Evolutionary conservation across 306 rosid species (phyloP).

Genomic region (Quercus agrifolia): DNA sequence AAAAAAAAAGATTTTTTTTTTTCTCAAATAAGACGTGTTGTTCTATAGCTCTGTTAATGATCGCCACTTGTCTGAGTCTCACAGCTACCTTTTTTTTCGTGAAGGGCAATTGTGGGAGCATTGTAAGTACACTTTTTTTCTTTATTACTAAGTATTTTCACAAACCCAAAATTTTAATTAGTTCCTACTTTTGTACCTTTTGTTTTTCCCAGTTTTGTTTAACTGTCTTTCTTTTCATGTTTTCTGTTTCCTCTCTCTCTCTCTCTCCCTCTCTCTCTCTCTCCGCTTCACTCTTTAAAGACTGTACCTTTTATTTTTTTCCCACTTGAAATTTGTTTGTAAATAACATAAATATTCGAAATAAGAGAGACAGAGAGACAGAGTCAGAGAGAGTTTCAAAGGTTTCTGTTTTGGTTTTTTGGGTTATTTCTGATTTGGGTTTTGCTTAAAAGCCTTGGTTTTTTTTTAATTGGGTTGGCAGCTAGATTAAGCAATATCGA

Average conservation of each 20-base stretch:
- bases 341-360: not conserved
- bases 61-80: too few relatives aligned
- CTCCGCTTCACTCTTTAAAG: not conserved
- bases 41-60: too few relatives aligned
- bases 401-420: not conserved
- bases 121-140: too few relatives aligned
- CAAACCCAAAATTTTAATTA: too few relatives aligned
- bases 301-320: conserved; percentile 7
- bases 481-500: conserved; percentile 13
- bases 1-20: too few relatives aligned
- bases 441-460: conserved; percentile 8
- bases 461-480: not conserved
- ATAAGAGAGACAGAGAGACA: not conserved
- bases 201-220: not conserved
- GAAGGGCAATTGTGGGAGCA: too few relatives aligned
- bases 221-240: not conserved
- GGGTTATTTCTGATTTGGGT: conserved; percentile 22
- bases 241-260: not conserved
- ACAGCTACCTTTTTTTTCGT: too few relatives aligned
- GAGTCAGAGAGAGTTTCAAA: not conserved
- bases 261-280: not conserved
- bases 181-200: too few relatives aligned
- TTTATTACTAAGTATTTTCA: too few relatives aligned
- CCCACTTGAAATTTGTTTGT: conserved; percentile 4
- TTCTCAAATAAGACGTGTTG: too few relatives aligned